Evolutionary conservation across 1,284 basidiomycete genomes (phyloP).

Genomic region (Boletus hoseneyae): DNA sequence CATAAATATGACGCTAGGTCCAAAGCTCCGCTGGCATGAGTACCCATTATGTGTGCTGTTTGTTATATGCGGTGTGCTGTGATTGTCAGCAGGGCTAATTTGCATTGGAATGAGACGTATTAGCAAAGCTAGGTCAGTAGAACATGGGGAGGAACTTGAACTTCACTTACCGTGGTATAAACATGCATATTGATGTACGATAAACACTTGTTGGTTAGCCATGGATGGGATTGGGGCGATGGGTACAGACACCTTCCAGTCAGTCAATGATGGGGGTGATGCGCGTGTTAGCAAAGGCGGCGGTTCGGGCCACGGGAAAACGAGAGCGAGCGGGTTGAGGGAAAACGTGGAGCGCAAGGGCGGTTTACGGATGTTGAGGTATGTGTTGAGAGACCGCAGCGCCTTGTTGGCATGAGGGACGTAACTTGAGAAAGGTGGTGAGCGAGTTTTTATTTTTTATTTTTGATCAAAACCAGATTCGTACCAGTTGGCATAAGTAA

Average conservation of each 20-base stretch:
- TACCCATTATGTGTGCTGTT: too few relatives aligned
- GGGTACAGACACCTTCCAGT: conserved; percentile 35
- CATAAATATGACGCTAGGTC: too few relatives aligned
- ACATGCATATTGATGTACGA: too few relatives aligned
- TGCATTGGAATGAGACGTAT: too few relatives aligned
- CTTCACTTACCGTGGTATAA: too few relatives aligned
- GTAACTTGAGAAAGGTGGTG: conserved; percentile 57
- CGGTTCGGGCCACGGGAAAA: conserved; percentile 53
- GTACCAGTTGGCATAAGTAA: conserved; percentile 92
- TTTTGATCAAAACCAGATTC: conserved; percentile 23
- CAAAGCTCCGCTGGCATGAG: too few relatives aligned
- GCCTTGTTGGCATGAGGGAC: conserved; percentile 95
- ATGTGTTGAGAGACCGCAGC: conserved; percentile 92
- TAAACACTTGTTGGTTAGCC: conserved; percentile 49
- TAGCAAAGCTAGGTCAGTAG: too few relatives aligned
- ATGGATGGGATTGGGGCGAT: conserved; percentile 88
- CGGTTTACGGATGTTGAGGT: conserved; percentile 87
- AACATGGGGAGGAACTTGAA: too few relatives aligned
- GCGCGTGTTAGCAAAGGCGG: conserved; percentile 18
- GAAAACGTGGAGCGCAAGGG: conserved; percentile 59
- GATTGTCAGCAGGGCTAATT: too few relatives aligned
- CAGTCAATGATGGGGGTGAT: conserved; percentile 30
- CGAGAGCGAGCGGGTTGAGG: conserved; percentile 62
- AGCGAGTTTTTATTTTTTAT: conserved; percentile 3
- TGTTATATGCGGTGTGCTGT: too few relatives aligned